Percentiles rank a stretch among this genome's conserved stretches.
These are phyloP conservation scores for Plenodomus tracheiphilus DNA, from an alignment of 2,329 filamentous ascomycete species.

Conservation along the genomic window DNA sequence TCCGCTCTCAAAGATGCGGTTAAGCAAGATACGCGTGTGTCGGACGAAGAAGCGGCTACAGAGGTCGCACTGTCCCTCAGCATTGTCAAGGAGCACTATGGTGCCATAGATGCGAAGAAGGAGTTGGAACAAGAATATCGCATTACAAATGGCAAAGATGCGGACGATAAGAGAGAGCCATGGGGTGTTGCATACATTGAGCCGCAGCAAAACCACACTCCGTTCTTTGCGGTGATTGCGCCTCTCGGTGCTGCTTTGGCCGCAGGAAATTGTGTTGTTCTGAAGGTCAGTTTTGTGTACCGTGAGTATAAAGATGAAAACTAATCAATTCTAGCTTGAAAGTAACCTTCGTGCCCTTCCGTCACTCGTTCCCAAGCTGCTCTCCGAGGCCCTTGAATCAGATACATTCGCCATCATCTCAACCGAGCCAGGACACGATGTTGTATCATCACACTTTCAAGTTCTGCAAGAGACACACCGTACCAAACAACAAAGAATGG, in stretches of 20 bases:
- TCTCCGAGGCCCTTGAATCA: constrained; percentile 49
- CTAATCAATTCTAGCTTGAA: constrained; percentile 37
- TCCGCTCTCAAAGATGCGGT: constrained; percentile 47
- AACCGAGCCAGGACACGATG: constrained; percentile 29
- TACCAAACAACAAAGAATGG: constrained; percentile 14
- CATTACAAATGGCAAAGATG: constrained; percentile 47
- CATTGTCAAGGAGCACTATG: constrained; percentile 47
- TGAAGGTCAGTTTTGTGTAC: constrained; percentile 47
- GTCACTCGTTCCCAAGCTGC: constrained; percentile 42
- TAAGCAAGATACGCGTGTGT: constrained; percentile 43
- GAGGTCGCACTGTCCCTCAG: constrained; percentile 50
- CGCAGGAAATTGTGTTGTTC: constrained; percentile 56
- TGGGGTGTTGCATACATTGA: constrained; percentile 54
- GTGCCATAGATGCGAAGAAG: constrained; percentile 44
- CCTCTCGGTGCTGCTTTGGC: constrained; percentile 52
- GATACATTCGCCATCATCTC: constrained; percentile 54
- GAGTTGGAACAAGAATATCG: constrained; percentile 49
- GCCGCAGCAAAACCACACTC: constrained; percentile 50
- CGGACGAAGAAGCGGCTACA: constrained; percentile 44
- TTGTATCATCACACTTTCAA: constrained; percentile 29
- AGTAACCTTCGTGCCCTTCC: constrained; percentile 46
- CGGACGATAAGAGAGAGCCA: constrained; percentile 35
- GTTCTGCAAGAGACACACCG: constrained; percentile 38
- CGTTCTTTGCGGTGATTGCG: constrained; percentile 47
- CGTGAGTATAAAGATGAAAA: neutral